phyloP scores from a whole-genome alignment of 2,329 filamentous ascomycete species.

The Juglanconis juglandina region DNA sequence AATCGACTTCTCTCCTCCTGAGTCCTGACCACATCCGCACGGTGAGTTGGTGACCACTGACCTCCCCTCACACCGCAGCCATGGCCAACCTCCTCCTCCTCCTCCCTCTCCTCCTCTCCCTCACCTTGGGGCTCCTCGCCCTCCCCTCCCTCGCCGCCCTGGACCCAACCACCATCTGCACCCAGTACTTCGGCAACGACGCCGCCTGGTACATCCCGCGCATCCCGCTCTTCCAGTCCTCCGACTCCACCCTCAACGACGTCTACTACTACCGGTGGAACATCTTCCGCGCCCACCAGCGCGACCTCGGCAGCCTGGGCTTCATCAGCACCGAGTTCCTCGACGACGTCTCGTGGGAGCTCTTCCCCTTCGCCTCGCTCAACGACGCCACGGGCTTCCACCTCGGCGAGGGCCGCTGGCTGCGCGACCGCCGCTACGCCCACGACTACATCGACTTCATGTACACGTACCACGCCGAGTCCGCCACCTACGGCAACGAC shows the following conservation, averaged over 20 bases:
- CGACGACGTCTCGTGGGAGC: constrained; percentile 40
- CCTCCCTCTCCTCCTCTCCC: not conserved
- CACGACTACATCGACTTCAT: constrained; percentile 41
- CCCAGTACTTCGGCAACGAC: constrained; percentile 36
- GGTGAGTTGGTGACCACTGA: not conserved
- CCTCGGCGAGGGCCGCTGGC: constrained; percentile 41
- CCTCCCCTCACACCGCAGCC: not conserved
- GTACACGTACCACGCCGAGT: constrained; percentile 29
- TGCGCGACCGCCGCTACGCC: constrained; percentile 39
- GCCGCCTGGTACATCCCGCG: constrained; percentile 35
- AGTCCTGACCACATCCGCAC: not conserved
- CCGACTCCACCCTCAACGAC: constrained; percentile 33
- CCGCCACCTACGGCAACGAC: constrained; percentile 27
- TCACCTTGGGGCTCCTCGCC: not conserved
- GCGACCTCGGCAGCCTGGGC: constrained; percentile 37
- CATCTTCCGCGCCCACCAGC: constrained; percentile 41
- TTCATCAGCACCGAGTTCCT: constrained; percentile 44
- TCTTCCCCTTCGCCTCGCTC: constrained; percentile 37
- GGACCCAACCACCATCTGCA: constrained; percentile 12
- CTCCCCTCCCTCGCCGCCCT: not conserved
- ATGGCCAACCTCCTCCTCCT: not conserved
- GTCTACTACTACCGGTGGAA: constrained; percentile 45
- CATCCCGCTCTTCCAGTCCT: constrained; percentile 37
- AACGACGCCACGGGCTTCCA: constrained; percentile 44
- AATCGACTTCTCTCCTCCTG: no score